Conservation (phyloP, 331 rosid species). For the Phaseolus coccineus region DNA sequence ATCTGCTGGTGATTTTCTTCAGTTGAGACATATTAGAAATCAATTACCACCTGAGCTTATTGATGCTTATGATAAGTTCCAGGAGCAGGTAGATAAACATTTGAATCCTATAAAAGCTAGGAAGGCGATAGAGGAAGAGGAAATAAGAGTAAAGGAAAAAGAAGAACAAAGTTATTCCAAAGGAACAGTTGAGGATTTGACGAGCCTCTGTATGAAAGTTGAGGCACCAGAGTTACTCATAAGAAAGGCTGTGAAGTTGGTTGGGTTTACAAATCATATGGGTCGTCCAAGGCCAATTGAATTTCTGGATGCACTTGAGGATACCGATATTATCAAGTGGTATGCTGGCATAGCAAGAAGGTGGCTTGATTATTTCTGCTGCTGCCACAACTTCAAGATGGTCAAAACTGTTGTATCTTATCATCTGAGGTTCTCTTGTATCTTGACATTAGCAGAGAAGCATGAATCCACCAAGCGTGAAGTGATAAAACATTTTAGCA, state of each 20-base stretch:
- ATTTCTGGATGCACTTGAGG: constrained; percentile 76
- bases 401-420: constrained; percentile 75
- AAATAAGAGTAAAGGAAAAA: constrained; percentile 59
- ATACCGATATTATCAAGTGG: constrained; percentile 79
- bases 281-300: constrained; percentile 80
- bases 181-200: constrained; percentile 76
- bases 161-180: constrained; percentile 69
- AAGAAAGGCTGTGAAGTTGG: constrained; percentile 71
- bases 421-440: constrained; percentile 89
- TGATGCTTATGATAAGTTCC: constrained; percentile 76
- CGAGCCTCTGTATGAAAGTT: constrained; percentile 73
- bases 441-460: constrained; percentile 82
- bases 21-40: constrained; percentile 72
- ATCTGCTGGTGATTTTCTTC: constrained; percentile 71
- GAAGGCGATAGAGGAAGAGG: constrained; percentile 65
- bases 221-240: constrained; percentile 74
- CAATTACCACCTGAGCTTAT: constrained; percentile 77
- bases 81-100: constrained; percentile 75
- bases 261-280: constrained; percentile 81
- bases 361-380: constrained; percentile 83
- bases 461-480: constrained; percentile 79
- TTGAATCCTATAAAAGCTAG: constrained; percentile 67
- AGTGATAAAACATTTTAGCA: constrained; percentile 74
- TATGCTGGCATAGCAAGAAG: constrained; percentile 83
- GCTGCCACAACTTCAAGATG: constrained; percentile 82